Base-by-base conservation (phyloP, 1,284 basidiomycete species). In the Heterobasidion occidentale region DNA sequence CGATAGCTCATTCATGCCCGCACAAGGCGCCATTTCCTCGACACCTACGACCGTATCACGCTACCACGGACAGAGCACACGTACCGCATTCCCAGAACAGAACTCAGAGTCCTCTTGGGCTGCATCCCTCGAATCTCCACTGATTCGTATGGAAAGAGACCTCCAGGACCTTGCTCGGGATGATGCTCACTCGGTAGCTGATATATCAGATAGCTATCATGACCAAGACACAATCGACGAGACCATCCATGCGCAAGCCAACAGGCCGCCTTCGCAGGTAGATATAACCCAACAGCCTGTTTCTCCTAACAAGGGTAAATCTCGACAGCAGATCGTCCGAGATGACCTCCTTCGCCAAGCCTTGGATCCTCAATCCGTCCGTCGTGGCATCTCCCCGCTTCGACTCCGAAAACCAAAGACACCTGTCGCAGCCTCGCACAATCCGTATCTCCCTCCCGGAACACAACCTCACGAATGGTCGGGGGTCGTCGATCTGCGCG, bases 111-210 rank as follows among this genome's bases (percentile, higher is more conserved):
- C 81, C 1, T 84, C 86, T 27, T 88, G 88, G 87, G 76, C 78
- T 46, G 73, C 77, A 15, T 85, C 87, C 3, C 66, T 91, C 48
- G 88, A 90, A 64, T 87, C 86, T 0, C 90, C 92, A 8, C 81
- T 93, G 52, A 79, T 86, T 47, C 80, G 83, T 33, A 74, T 92
- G 55, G 86, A 87, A 60, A 76, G 83, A 49, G 27, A 27, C 27
- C 71, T 93, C 3, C 78, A 79, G 58, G 79, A 80, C 20, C 76
- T 90, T 50, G 73, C 76, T 2, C 65, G 66, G 17, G 75, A 77
- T 46, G 74, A 77, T 27, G 63, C 35, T 59, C 58, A 57, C 35
- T 61, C 64, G 56, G 63, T 59, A 11, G 59, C 62, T n/a, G 63
- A 61, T 15, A 56, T 63, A 15, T 63, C 66, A 9, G 50, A 58